Evolutionary conservation across 1,284 basidiomycete genomes (phyloP), one percentile per base, ranked within the genome.

Genomic region (Leucoagaricus sp.): DNA sequence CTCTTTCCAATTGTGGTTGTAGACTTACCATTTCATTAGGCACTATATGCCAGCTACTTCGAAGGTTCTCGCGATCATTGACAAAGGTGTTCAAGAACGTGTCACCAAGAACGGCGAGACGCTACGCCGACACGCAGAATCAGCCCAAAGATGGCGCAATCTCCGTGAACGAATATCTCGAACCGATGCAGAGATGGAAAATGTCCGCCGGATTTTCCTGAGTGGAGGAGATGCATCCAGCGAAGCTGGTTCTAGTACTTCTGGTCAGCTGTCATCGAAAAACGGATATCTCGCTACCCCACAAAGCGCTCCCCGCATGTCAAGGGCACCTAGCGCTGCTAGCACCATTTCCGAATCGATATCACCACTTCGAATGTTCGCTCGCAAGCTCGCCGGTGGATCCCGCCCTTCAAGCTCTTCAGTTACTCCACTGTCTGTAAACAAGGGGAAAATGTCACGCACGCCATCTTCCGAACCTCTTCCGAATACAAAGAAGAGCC

Each of bases 41-140:
- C 93, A 93, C 70, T 98, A 98, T 69, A 86, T 93, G 72, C 94
- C 95, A 0, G 94, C 94, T 21, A 92, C 93, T 3, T 90, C 88
- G 10, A 94, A 95, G 69, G 94, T 96, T 38, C 80, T 98, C n/a
- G 85, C 87, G 19, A 94, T 95, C 64, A 90, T 98, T 65, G 93
- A 94, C 68, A 96, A 93, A 69, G 93, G 93, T 36, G 90, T 98
- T 28, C 83, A 85, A 58, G 93, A 96, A 61, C 84, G 94, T 49
- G 87, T 92, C 1, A 96, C 94, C 15, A 94, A 93, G 79, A 98
- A 98, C 61, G 96, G 96, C 2, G 94, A 96, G 74, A 91, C 94
- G 25, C 72, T 98, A 54, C 82, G 95, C 57, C 80, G 93, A 60
- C 92, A 91, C 66, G 89, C 89, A 8, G 93, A 95, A 67, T 90